phyloP scores from a whole-genome alignment of 441 rosid genomes.

The Croton laevigatus region DNA sequence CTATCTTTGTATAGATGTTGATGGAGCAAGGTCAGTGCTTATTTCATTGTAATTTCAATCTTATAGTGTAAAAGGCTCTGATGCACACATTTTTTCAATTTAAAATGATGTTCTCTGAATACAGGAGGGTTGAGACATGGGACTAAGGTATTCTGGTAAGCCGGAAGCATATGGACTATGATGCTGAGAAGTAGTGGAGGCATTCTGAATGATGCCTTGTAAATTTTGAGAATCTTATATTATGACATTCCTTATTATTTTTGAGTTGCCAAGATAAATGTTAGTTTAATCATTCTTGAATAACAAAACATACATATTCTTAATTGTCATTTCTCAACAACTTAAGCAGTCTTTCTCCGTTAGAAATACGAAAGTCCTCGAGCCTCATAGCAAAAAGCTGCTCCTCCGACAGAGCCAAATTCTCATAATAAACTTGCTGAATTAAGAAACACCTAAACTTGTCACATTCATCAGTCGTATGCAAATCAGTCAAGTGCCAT shows the following conservation, averaged over 20 bases:
- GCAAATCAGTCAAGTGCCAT: conserved; percentile 18
- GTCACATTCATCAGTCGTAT: conserved; percentile 16
- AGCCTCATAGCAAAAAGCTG: conserved; percentile 20
- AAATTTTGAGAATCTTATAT: background rate
- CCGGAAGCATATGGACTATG: conserved; percentile 54
- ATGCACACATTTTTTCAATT: background rate
- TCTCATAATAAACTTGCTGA: conserved; percentile 3
- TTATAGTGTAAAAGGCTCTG: too few species aligned
- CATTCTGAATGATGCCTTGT: background rate
- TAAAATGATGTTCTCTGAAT: background rate
- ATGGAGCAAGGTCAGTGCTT: too few species aligned
- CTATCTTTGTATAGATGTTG: conserved; percentile 72
- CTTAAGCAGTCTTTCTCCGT: conserved; percentile 11
- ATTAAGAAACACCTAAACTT: conserved; percentile 10
- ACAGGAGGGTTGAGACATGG: conserved; percentile 81
- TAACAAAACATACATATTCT: too few species aligned
- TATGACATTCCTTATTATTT: too few species aligned
- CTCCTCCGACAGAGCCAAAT: conserved; percentile 10
- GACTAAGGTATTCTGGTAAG: conserved; percentile 62
- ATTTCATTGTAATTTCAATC: too few species aligned
- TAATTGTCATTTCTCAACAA: conserved; percentile 3
- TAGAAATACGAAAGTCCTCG: conserved; percentile 19
- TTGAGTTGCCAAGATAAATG: too few species aligned
- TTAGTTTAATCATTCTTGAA: too few species aligned
- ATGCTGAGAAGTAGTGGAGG: conserved; percentile 2